A percentile compares a stretch with the other conserved stretches of the same genome.
Evolutionary conservation across 768 basidiomycete genomes (phyloP).

Genomic region (Glaciozyma martinii): DNA sequence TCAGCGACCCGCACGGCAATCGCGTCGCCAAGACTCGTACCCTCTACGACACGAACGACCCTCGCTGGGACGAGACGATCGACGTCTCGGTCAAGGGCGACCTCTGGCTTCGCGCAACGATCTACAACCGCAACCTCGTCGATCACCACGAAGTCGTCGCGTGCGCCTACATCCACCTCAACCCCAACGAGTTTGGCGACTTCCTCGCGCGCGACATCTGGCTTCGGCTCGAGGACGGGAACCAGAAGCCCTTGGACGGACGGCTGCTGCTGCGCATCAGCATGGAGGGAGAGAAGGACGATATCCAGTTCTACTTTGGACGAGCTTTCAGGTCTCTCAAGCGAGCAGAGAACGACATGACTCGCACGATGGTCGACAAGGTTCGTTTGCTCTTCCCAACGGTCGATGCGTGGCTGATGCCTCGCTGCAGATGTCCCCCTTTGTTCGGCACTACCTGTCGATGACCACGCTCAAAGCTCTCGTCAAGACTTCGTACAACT

Average conservation of each 20-base stretch:
- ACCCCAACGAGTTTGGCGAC: constrained; percentile 79
- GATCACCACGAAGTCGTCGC: constrained; percentile 82
- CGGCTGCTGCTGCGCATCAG: constrained; percentile 78
- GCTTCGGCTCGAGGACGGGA: constrained; percentile 69
- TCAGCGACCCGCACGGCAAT: constrained; percentile 84
- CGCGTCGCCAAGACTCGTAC: constrained; percentile 90
- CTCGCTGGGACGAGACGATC: constrained; percentile 97
- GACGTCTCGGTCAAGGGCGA: constrained; percentile 86
- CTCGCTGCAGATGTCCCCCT: constrained; percentile 70
- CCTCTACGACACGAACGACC: constrained; percentile 78
- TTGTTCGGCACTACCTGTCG: constrained; percentile 49
- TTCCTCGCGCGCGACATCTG: constrained; percentile 83
- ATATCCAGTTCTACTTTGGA: constrained; percentile 95
- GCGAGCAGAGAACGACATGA: constrained; percentile 88
- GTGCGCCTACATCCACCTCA: constrained; percentile 81
- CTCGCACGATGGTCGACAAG: constrained; percentile 93
- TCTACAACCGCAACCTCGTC: constrained; percentile 78
- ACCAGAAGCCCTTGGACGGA: constrained; percentile 46
- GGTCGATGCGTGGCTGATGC: background rate
- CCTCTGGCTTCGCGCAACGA: constrained; percentile 94
- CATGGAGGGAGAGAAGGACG: constrained; percentile 99
- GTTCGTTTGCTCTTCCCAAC: constrained; percentile 42
- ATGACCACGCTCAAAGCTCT: constrained; percentile 29
- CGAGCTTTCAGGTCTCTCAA: constrained; percentile 84
- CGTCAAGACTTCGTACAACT: constrained; percentile 33